Evolutionary conservation across 1,284 basidiomycete genomes (phyloP).

Genomic region (Singerocomus inundabilis): DNA sequence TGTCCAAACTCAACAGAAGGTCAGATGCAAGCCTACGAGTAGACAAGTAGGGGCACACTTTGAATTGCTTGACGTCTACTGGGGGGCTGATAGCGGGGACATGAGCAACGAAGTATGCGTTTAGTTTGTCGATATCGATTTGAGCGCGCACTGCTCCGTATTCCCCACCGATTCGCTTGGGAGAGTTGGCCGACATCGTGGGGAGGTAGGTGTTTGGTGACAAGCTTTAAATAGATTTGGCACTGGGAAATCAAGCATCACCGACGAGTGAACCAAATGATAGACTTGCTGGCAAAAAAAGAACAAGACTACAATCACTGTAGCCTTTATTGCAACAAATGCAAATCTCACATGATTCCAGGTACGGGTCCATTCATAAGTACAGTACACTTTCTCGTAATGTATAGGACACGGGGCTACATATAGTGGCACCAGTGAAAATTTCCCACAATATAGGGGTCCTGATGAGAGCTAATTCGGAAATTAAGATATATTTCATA

Average conservation of each 20-base stretch:
- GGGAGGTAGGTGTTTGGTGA: background rate
- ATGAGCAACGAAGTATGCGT: constrained; percentile 62
- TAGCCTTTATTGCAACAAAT: background rate
- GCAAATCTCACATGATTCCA: background rate
- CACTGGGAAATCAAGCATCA: background rate
- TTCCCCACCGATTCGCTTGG: constrained; percentile 64
- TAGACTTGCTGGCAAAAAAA: background rate
- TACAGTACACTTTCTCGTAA: no score
- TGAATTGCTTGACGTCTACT: constrained; percentile 88
- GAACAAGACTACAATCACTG: background rate
- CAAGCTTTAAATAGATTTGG: background rate
- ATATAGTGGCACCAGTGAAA: no score
- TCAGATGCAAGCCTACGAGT: constrained; percentile 2
- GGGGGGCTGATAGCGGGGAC: constrained; percentile 64
- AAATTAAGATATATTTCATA: no score
- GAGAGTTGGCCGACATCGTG: constrained; percentile 34
- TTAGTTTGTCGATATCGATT: constrained; percentile 66
- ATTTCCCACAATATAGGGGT: no score
- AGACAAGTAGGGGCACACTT: constrained; percentile 48
- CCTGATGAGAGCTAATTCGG: no score
- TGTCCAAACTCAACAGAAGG: constrained; percentile 66
- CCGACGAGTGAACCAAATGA: background rate
- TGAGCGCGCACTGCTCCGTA: constrained; percentile 71
- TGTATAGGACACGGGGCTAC: no score
- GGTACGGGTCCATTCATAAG: no score